These are phyloP conservation scores for Rhizopogon sp. DNA, from an alignment of 768 basidiomycete species.

Conservation along the genomic window DNA sequence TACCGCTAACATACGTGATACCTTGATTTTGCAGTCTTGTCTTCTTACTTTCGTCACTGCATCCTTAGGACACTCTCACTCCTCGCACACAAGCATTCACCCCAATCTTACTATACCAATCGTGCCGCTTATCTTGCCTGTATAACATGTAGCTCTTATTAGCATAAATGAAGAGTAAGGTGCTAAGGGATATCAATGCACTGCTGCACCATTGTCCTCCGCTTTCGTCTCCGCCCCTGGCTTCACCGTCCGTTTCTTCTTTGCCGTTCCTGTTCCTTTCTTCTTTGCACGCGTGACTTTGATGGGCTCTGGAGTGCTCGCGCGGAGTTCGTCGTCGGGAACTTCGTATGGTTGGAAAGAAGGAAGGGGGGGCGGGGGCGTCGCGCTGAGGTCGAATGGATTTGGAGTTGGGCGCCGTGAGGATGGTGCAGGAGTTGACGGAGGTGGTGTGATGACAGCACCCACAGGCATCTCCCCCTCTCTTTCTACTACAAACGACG, in stretches of 20 bases:
- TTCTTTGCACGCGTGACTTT: constrained; percentile 75
- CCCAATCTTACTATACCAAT: constrained; percentile 10
- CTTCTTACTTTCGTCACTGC: constrained; percentile 11
- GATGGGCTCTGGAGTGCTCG: constrained; percentile 64
- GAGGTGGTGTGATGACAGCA: constrained; percentile 21
- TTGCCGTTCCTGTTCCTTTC: constrained; percentile 40
- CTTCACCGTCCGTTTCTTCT: constrained; percentile 60
- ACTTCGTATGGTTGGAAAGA: constrained; percentile 54
- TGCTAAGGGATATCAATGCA: not conserved
- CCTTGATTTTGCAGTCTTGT: constrained; percentile 14
- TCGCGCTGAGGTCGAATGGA: constrained; percentile 26
- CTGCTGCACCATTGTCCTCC: not conserved
- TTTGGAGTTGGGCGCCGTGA: constrained; percentile 19
- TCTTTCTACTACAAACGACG: constrained; percentile 63
- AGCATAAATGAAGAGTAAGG: constrained; percentile 4
- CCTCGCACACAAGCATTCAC: constrained; percentile 12
- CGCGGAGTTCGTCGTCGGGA: constrained; percentile 39
- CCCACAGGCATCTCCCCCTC: constrained; percentile 84
- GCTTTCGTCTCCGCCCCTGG: constrained; percentile 4
- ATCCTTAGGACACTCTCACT: constrained; percentile 5
- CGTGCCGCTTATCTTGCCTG: constrained; percentile 14
- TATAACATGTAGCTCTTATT: constrained; percentile 20
- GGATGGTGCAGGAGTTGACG: constrained; percentile 23
- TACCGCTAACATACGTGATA: constrained; percentile 22
- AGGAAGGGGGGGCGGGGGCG: constrained; percentile 29